Evolutionary conservation across 2,329 filamentous ascomycete species (phyloP), one percentile per base, ranked within the genome.

Genomic region (Aspergillus piperis): DNA sequence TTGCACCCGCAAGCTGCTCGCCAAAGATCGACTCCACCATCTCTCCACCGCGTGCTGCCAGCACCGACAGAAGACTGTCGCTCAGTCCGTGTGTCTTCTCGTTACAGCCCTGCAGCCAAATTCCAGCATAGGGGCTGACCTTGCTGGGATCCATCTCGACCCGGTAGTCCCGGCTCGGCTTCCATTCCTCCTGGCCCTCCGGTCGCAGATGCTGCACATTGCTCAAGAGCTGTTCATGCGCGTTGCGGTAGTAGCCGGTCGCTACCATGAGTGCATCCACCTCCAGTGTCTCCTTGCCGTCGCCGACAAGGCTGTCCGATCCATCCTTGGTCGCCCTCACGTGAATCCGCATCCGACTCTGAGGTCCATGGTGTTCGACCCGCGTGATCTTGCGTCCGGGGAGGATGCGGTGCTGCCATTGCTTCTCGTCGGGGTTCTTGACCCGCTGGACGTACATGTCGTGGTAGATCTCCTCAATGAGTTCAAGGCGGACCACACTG

Each of bases 81-180:
- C 90, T 92, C 77, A 96, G 78, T 61, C 94, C 94, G 76, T 98
- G 94, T 36, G 92, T 96, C 63, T 84, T 87, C 81, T 98, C 93
- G 74, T 92, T 96, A 80, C 93, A 97, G 32, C 94, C 94, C 75
- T 98, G 95, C 68, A 98, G 82, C 89, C 91, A 98, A 60, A 98
- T 83, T 3, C 93, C 93, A 13, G 91, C 89, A 48, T 88, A 86
- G 0, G 83, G 73, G n/a, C 86, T 84, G 36, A 98, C 89, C 51
- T 84, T 82, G 30, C 85, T 88, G 1, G 84, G 79, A 52, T 85
- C 82, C 72, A 96, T 92, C 60, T 88, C 80, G 52, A 97, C 86
- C 54, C 84, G 84, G 76, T 98, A 98, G 74, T 97, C 86, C 56
- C 94, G 85, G 32, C 82, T 82, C 1, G 96, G 90, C 15, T 82